Base-by-base conservation (phyloP, 1,284 basidiomycete species). In the Clitocybe nebularis region DNA sequence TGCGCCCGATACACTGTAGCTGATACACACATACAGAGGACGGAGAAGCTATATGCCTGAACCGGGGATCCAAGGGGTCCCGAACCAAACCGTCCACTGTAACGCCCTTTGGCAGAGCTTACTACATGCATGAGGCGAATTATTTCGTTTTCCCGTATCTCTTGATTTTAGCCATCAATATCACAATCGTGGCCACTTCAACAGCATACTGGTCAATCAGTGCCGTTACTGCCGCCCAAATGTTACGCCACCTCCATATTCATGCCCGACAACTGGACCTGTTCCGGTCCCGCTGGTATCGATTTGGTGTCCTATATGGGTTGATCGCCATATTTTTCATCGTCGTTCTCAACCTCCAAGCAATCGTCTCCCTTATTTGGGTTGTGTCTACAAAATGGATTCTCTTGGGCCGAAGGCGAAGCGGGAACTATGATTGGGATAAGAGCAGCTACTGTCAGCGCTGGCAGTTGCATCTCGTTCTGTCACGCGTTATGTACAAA, bases 41-140 rank as follows among this genome's bases (percentile, higher is more conserved):
- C 17, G 63, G 65, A 10, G 62, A 66, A 41, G 63, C 66, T 6
- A 59, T 71, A 9, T 68, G 68, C 51, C 63, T 62, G 52, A 63
- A 54, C 52, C 58, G 48, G 39, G 61, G 54, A 8, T 47, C 53
- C 2, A 49, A 43, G 38, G 50, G 52, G 29, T 24, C 36, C 14
- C 39, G 45, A 2, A 37, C 45, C 20, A 26, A 49, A 16, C 9
- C 16, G 13, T 16, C 24, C 9, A 59, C 62, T 43, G 70, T 68
- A 2, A 71, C 69, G 1, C 71, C 71, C 1, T 74, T 74, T 47
- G 70, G 68, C 11, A 61, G 63, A 39, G 71, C 71, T 1, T 74
- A 68, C 55, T 71, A 74, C 60, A 58, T 61, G 46, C 58, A 64
- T 41, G 45, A 71, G 45, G 69, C 70, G 3, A 44, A 59, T 22